A percentile compares a stretch with the other conserved stretches of the same genome.
These are phyloP conservation scores for Alternaria infectoria DNA, from an alignment of 2,329 filamentous ascomycete genomes.

Conservation along the genomic window DNA sequence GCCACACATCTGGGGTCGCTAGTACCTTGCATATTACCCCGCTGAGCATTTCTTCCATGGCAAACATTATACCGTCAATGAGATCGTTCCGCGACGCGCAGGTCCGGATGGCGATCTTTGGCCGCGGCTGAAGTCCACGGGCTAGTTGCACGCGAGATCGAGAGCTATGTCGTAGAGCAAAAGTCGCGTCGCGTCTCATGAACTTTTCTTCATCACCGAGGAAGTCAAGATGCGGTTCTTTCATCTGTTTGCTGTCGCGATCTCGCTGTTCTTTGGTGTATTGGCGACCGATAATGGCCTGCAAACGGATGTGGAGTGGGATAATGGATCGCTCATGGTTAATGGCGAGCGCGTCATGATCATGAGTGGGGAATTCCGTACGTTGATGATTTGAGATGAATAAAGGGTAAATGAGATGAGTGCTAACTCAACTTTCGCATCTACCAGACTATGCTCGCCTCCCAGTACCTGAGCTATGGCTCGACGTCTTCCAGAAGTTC, in stretches of 20 bases:
- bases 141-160: background rate
- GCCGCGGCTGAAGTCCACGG: background rate
- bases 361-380: slow-evolving; percentile 58
- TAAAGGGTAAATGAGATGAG: background rate
- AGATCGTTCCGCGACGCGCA: slow-evolving; percentile 1
- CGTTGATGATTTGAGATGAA: background rate
- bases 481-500: slow-evolving; percentile 63
- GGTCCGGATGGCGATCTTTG: background rate
- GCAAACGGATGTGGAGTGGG: slow-evolving; percentile 56
- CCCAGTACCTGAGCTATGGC: slow-evolving; percentile 61
- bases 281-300: slow-evolving; percentile 37
- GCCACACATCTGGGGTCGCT: background rate
- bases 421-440: background rate
- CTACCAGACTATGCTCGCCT: slow-evolving; percentile 55
- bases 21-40: slow-evolving; percentile 16
- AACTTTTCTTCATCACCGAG: background rate
- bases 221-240: slow-evolving; percentile 14
- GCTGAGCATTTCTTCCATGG: slow-evolving; percentile 2
- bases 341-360: slow-evolving; percentile 58
- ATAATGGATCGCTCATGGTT: slow-evolving; percentile 58
- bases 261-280: slow-evolving; percentile 16
- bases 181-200: background rate
- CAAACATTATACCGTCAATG: slow-evolving; percentile 16
- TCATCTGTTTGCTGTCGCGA: slow-evolving; percentile 7
- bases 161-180: background rate